Evolutionary conservation across 2,329 filamentous ascomycete species (phyloP), one percentile per base, ranked within the genome.

Genomic region (Epichloe coenophiala): DNA sequence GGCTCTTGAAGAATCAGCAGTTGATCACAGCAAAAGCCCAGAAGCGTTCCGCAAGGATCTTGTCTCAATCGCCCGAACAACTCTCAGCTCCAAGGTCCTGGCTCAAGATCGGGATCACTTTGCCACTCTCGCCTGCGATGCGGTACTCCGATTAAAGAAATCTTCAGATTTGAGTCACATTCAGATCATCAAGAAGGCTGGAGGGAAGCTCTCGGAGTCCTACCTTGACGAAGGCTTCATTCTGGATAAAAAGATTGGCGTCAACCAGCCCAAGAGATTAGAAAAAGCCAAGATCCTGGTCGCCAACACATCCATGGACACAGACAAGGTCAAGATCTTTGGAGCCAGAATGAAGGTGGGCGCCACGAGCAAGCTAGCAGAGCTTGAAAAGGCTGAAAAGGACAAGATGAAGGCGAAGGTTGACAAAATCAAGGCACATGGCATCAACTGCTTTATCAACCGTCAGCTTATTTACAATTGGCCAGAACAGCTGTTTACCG

Each of bases 331-430:
- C 74, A 98, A 98, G 79, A 97, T 98, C 62, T 98, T 98, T 62
- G 93, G 93, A 56, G 93, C 93, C 15, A 82, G 91, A 53, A 88
- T 98, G 62, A 97, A 97, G 78, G 93, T 98, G 54, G 86, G 88
- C 59, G 91, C 88, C 35, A 98, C 93, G 3, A 88, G 88, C 67
- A 96, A 97, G 76, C 79, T 98, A 47, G 93, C 93, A n/a, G 93
- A 98, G 63, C 76, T 98, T 50, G 93, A 98, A 70, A 95, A 94
- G 78, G 93, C 93, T 5, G 93, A 97, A 75, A 86, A 88, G 62
- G 93, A 98, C 62, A 97, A 97, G 83, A 98, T 98, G 93, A 94
- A 90, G 77, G 86, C 87, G 58, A 98, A 98, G 79, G 93, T 98
- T 44, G 93, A 98, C 56, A 91, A 88, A 70, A 98, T 98, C 74